Evolutionary conservation across 305 asterid species (phyloP), one percentile per base, ranked within the genome.

Genomic region (Rubia tinctorum): DNA sequence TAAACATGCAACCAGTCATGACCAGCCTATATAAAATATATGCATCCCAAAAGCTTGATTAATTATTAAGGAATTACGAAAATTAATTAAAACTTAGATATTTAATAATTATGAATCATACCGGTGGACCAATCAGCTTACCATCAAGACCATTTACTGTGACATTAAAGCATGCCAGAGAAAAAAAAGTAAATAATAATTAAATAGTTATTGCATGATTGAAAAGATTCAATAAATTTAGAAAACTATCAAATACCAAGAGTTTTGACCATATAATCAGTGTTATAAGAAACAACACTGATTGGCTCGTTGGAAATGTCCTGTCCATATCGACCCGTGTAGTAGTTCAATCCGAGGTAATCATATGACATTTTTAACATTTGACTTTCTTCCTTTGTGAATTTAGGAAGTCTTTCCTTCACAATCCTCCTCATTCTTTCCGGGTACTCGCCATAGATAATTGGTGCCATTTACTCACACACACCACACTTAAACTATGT

Each of bases 391-490:
- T 73, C 76, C 5, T 47, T 27, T 18, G 65, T 44, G 53, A 73
- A 73, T 8, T 25, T 45, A 6, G 76, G 76, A 30, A 73, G 76
- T 12, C 76, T 47, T 18, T 25, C 10, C 10, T 64, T n/a, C 39
- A 73, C 71, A 17, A 65, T 34, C 6, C n/a, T 55, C 5, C 27
- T 73, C 71, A 73, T 73, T 39, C 71, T 73, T 11, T 73, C 43
- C 6, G 77, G 71, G 51, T 73, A 73, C 2, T 73, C 64, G 12
- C 77, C 71, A 34, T 4, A 45, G 0, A 51, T 34, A 18, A 73
- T 34, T 20, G 77, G 77, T 49, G 63, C 7, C 77, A 73, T 63
- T 25, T 64, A 73, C 76, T 70, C 62, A 30, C 25, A 18, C 7
- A 58, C 44, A 0, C 34, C 34, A 34, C 40, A 60, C n/a, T n/a